Evolutionary conservation across 208 protist genomes (phyloP).

Genomic region (Leptomonas pyrrhocoris): DNA sequence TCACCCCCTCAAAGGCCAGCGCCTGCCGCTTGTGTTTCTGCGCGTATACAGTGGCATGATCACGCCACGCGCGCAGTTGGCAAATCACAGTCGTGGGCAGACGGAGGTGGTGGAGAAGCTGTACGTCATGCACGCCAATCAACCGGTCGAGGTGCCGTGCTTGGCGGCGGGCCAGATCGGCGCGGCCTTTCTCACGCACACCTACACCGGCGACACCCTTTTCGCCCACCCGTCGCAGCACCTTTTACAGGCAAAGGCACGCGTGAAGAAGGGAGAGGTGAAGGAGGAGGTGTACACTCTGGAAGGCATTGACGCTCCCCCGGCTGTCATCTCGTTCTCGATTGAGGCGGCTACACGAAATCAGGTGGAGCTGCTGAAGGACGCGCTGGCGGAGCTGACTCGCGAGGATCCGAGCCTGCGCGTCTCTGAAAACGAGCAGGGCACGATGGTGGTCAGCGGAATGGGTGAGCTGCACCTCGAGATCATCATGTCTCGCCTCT

Average conservation of each 20-base stretch:
- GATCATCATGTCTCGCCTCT: constrained; percentile 94
- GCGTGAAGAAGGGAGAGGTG: constrained; percentile 27
- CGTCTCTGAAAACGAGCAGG: constrained; percentile 80
- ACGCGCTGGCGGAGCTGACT: constrained; percentile 92
- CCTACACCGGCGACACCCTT: constrained; percentile 84
- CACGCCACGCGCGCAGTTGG: constrained; percentile 57
- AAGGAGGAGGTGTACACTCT: constrained; percentile 67
- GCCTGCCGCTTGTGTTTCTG: constrained; percentile 89
- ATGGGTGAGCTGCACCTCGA: constrained; percentile 97
- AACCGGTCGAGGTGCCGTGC: constrained; percentile 74
- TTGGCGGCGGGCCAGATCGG: constrained; percentile 82
- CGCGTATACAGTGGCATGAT: constrained; percentile 92
- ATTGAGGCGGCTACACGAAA: constrained; percentile 90
- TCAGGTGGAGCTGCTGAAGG: constrained; percentile 86
- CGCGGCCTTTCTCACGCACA: constrained; percentile 67
- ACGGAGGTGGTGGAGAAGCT: constrained; percentile 72
- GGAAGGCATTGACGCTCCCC: constrained; percentile 92
- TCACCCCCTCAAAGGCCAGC: constrained; percentile 59
- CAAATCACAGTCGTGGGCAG: constrained; percentile 67
- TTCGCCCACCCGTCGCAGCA: constrained; percentile 51
- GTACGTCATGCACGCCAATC: constrained; percentile 92
- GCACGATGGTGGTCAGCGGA: constrained; percentile 94
- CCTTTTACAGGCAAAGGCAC: constrained; percentile 35
- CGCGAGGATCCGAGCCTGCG: constrained; percentile 95
- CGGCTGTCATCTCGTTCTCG: constrained; percentile 96